phyloP scores from a whole-genome alignment of 179 eudicot genomes.

The Monotropa hypopitys region DNA sequence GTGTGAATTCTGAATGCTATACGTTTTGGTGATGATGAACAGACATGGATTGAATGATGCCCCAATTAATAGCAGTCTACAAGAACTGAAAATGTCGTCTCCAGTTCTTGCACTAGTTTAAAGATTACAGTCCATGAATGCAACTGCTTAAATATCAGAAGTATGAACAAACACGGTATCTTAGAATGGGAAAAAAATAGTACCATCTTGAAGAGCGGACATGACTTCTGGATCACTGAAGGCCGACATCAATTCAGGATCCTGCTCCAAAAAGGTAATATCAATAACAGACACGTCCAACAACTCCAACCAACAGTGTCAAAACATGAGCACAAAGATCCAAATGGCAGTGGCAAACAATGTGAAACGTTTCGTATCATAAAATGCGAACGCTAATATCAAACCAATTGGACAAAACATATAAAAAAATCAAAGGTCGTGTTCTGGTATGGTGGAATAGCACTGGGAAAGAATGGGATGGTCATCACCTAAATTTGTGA shows the following conservation, averaged over 20 bases:
- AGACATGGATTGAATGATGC: not conserved
- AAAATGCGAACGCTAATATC: not conserved
- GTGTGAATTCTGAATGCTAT: not conserved
- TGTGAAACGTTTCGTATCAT: not conserved
- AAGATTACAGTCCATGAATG: not conserved
- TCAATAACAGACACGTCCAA: not conserved
- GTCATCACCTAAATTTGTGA: not conserved
- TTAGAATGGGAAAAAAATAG: not conserved
- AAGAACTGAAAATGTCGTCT: not conserved
- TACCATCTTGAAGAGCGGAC: conserved; percentile 99
- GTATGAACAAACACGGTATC: not conserved
- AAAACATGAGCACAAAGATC: not conserved
- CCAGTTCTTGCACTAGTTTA: not conserved
- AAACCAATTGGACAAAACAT: not conserved
- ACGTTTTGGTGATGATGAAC: not conserved
- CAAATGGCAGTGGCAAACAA: not conserved
- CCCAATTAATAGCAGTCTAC: not conserved
- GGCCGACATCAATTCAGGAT: conserved; percentile 92
- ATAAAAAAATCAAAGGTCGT: not conserved
- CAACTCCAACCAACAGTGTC: not conserved
- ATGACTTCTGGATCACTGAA: conserved; percentile 91
- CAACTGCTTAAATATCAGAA: not conserved
- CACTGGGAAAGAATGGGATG: not conserved
- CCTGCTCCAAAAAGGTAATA: conserved; percentile 34
- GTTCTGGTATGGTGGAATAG: not conserved